Evolutionary conservation across 768 basidiomycete species (phyloP).

Genomic region (Crepidotus variabilis): DNA sequence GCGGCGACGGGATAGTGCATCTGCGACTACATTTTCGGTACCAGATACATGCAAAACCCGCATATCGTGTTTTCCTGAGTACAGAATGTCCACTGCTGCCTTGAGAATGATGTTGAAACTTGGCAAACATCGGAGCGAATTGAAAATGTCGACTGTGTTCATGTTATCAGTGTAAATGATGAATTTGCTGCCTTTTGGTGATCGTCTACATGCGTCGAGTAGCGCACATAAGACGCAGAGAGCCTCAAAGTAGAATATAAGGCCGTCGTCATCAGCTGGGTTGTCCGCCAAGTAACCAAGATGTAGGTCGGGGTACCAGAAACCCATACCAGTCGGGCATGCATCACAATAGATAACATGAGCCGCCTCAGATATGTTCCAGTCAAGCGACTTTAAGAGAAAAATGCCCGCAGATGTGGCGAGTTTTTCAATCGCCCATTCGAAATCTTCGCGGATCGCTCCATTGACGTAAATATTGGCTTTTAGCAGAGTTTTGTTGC

Average conservation of each 20-base stretch:
- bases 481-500: too few relatives aligned
- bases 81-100: constrained; percentile 10
- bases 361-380: constrained; percentile 8
- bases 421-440: constrained; percentile 26
- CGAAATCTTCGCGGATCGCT: constrained; percentile 17
- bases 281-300: constrained; percentile 2
- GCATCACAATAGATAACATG: constrained; percentile 21
- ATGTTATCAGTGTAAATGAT: neutral
- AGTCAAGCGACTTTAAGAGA: constrained; percentile 12
- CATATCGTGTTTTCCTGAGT: constrained; percentile 8
- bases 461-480: constrained; percentile 21
- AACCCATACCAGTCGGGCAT: constrained; percentile 19
- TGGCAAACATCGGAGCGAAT: constrained; percentile 12
- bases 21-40: constrained; percentile 23
- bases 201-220: neutral
- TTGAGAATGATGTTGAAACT: constrained; percentile 22
- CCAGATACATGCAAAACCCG: constrained; percentile 24
- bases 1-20: constrained; percentile 23
- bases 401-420: constrained; percentile 11
- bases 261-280: neutral
- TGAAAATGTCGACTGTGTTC: constrained; percentile 22
- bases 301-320: constrained; percentile 20
- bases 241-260: constrained; percentile 25
- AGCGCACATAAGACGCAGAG: constrained; percentile 19
- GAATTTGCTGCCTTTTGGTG: neutral